Evolutionary conservation across 1,139 yeast genomes (phyloP).

Genomic region (Hansenula sp.): DNA sequence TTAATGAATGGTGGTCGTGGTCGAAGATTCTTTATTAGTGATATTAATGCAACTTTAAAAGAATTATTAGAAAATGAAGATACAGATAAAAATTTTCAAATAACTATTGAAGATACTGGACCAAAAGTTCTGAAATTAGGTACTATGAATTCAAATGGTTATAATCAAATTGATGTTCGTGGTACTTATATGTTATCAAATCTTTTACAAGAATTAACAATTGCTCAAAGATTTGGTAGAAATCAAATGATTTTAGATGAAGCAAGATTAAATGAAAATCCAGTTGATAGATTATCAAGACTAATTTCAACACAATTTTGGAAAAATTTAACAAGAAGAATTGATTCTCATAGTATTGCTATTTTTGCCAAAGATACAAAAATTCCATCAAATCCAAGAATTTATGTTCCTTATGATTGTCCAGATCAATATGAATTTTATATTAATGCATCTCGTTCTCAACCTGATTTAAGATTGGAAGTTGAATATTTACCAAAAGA

Average conservation of each 20-base stretch:
- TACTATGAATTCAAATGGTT: conserved; percentile 82
- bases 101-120: conserved; percentile 88
- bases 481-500: conserved; percentile 64
- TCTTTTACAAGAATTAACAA: conserved; percentile 81
- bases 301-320: conserved; percentile 77
- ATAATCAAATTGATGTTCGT: conserved; percentile 63
- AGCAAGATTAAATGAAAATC: conserved; percentile 80
- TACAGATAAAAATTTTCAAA: conserved; percentile 81
- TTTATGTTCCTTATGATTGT: conserved; percentile 72
- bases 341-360: conserved; percentile 59
- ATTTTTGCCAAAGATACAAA: conserved; percentile 77
- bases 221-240: conserved; percentile 79
- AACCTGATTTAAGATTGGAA: conserved; percentile 62
- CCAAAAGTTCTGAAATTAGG: conserved; percentile 86
- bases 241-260: conserved; percentile 78
- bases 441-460: conserved; percentile 42
- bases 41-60: conserved; percentile 68
- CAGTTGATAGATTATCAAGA: conserved; percentile 73
- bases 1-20: conserved; percentile 29
- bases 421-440: conserved; percentile 73
- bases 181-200: conserved; percentile 93
- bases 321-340: conserved; percentile 70
- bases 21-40: conserved; percentile 63
- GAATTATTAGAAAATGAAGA: conserved; percentile 76
- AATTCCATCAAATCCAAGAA: conserved; percentile 68